Conservation (phyloP, 331 rosid species). For the Quercus phellos region DNA sequence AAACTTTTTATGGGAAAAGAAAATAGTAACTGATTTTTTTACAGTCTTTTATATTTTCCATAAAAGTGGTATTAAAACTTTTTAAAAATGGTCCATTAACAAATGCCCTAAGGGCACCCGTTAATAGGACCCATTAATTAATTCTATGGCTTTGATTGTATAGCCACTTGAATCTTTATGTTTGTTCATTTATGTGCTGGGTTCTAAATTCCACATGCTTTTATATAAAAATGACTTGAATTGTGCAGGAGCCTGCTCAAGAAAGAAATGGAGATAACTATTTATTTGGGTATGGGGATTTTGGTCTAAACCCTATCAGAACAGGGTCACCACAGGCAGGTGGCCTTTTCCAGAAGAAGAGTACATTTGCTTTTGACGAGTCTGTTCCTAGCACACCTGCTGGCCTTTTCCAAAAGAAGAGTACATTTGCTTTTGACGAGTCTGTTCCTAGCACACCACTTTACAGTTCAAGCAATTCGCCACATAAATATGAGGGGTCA, state of each 20-base stretch:
- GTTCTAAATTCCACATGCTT: background rate
- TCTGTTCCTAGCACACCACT: conserved; percentile 98
- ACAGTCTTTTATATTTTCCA: too few species aligned
- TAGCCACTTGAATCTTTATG: background rate
- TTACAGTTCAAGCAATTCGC: conserved; percentile 61
- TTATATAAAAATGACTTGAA: background rate
- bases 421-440: conserved; percentile 70
- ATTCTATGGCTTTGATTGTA: background rate
- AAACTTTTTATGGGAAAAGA: too few species aligned
- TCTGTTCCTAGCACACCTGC: conserved; percentile 95
- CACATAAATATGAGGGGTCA: conserved; percentile 50
- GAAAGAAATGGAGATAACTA: conserved; percentile 57
- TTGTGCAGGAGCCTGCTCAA: conserved; percentile 49
- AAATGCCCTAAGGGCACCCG: too few species aligned
- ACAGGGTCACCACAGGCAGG: conserved; percentile 56
- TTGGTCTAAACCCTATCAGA: conserved; percentile 79
- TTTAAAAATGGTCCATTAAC: too few species aligned
- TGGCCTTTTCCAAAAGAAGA: conserved; percentile 46
- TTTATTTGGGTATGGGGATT: conserved; percentile 66
- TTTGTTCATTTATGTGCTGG: conserved; percentile 16
- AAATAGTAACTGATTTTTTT: too few species aligned
- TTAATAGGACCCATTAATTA: too few species aligned
- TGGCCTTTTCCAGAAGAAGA: conserved; percentile 46
- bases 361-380: conserved; percentile 73
- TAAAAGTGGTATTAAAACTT: too few species aligned